Evolutionary conservation across 163 green algal genomes (phyloP).

Genomic region (Chlamydomonas reinhardtii): DNA sequence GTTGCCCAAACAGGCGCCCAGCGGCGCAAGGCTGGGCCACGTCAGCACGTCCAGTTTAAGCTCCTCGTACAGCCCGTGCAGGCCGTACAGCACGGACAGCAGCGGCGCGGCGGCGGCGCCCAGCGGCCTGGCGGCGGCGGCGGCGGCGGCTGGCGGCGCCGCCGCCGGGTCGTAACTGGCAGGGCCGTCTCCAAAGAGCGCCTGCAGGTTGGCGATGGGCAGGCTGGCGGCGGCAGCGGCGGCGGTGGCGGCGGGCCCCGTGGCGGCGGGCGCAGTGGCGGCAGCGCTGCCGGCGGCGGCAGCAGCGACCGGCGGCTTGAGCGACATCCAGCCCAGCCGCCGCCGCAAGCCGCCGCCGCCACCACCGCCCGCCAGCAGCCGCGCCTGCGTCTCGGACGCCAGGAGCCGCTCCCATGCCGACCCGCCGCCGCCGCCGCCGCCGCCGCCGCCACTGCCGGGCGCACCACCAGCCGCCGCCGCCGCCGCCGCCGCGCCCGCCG

Average conservation of each 20-base stretch:
- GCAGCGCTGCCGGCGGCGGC: neutral
- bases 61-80: constrained; percentile 88
- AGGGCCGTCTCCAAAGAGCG: neutral
- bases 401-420: constrained; percentile 46
- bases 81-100: constrained; percentile 51
- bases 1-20: constrained; percentile 58
- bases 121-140: neutral
- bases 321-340: neutral
- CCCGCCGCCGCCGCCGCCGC: neutral
- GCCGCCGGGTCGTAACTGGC: neutral
- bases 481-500: neutral
- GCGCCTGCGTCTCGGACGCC: neutral
- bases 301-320: neutral
- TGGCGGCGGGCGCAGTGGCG: neutral
- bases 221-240: neutral
- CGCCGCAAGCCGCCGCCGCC: neutral
- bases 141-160: neutral
- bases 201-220: neutral
- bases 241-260: neutral
- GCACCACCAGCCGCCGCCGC: neutral
- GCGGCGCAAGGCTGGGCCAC: constrained; percentile 61
- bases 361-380: neutral
- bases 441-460: neutral
- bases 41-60: constrained; percentile 77
- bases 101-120: constrained; percentile 28